Conservation (phyloP, 1,284 basidiomycete species). For the Cutaneotrichosporon cavernicola region DNA sequence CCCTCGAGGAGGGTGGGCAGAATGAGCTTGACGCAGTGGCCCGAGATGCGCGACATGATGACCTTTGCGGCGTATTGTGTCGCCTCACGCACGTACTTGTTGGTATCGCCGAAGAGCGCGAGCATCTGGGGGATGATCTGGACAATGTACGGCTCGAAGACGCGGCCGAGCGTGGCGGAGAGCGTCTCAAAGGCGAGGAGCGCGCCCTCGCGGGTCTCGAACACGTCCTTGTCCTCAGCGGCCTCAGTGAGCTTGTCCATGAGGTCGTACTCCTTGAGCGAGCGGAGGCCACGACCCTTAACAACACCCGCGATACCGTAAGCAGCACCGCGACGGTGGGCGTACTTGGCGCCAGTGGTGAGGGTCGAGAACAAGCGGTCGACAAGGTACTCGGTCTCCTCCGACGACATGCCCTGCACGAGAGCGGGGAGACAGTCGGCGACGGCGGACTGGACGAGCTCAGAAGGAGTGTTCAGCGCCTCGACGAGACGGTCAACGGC, state of each 20-base stretch:
- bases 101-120: conserved; percentile 83
- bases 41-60: conserved; percentile 94
- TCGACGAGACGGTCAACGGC: conserved; percentile 89
- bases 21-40: conserved; percentile 89
- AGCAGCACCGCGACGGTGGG: conserved; percentile 85
- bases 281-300: conserved; percentile 81
- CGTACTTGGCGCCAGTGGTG: conserved; percentile 79
- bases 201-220: conserved; percentile 85
- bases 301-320: conserved; percentile 93
- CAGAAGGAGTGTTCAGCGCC: conserved; percentile 89
- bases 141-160: conserved; percentile 90
- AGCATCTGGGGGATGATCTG: conserved; percentile 82
- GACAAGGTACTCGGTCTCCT: conserved; percentile 66
- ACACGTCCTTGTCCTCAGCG: conserved; percentile 84
- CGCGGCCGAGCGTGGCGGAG: conserved; percentile 75
- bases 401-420: conserved; percentile 68
- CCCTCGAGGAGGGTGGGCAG: conserved; percentile 86
- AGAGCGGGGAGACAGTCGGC: conserved; percentile 91
- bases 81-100: conserved; percentile 87
- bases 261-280: conserved; percentile 80
- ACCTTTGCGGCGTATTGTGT: conserved; percentile 88
- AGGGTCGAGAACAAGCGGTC: conserved; percentile 75
- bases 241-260: conserved; percentile 72
- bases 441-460: conserved; percentile 94
- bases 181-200: conserved; percentile 95